A percentile compares a stretch with the other conserved stretches of the same genome.
phyloP scores from a whole-genome alignment of 495 filamentous ascomycete genomes.

The Pseudomonodictys pantanalensis region DNA sequence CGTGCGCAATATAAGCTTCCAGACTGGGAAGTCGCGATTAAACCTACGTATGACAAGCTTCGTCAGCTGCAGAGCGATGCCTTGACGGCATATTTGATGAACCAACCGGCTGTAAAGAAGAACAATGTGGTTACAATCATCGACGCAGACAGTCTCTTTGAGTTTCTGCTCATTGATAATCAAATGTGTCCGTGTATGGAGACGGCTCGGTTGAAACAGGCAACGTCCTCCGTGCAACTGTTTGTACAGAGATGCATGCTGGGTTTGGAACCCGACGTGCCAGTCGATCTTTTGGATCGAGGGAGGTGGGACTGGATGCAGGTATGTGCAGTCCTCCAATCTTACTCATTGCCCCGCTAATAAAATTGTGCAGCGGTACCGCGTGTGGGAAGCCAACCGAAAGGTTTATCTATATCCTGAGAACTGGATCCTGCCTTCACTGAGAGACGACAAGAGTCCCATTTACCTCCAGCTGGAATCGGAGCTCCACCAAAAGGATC shows the following conservation, averaged over 20 bases:
- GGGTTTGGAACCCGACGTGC: constrained; percentile 36
- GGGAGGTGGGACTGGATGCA: constrained; percentile 34
- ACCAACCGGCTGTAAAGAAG: background rate
- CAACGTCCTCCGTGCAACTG: constrained; percentile 41
- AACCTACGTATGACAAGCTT: background rate
- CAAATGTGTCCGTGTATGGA: constrained; percentile 38
- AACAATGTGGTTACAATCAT: background rate
- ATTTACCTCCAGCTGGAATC: constrained; percentile 38
- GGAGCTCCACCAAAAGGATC: constrained; percentile 31
- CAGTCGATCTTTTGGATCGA: constrained; percentile 2
- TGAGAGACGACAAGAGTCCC: constrained; percentile 44
- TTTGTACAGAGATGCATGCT: constrained; percentile 44
- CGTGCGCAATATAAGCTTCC: too few relatives aligned
- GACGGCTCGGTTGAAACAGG: constrained; percentile 44
- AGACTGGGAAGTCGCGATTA: too few relatives aligned
- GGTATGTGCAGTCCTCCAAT: too few relatives aligned
- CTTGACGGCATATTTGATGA: background rate
- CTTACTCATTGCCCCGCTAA: too few relatives aligned
- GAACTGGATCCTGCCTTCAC: constrained; percentile 42
- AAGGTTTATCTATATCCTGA: constrained; percentile 46
- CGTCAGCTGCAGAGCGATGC: constrained; percentile 2
- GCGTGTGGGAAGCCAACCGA: constrained; percentile 42
- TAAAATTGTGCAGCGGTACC: too few relatives aligned
- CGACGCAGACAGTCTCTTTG: constrained; percentile 40
- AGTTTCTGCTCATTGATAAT: constrained; percentile 43